Percentiles rank a stretch among this genome's conserved stretches.
Conservation (phyloP, 768 basidiomycete species). For the Leccinum imitatum region DNA sequence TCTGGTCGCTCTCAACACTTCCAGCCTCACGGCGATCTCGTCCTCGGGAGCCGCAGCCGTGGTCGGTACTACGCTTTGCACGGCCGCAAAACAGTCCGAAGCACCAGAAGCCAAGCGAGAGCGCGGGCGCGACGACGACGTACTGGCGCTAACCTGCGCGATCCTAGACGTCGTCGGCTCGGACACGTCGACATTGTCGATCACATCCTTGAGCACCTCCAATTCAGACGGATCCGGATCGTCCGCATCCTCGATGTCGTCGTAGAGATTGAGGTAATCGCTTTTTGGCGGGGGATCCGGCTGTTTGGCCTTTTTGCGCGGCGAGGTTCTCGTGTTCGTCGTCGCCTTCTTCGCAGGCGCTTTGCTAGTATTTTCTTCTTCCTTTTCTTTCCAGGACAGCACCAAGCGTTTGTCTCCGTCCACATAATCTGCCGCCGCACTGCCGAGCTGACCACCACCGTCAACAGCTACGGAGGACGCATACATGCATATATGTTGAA, state of each 20-base stretch:
- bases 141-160: conserved; percentile 7
- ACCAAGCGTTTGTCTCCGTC: conserved; percentile 17
- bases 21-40: conserved; percentile 12
- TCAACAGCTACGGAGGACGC: neutral
- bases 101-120: neutral
- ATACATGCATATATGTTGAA: neutral
- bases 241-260: conserved; percentile 31
- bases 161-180: conserved; percentile 9
- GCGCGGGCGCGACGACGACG: conserved; percentile 7
- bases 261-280: conserved; percentile 22
- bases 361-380: conserved; percentile 1
- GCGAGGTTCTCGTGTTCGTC: neutral
- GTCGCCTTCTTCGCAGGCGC: conserved; percentile 10
- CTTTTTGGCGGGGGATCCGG: neutral
- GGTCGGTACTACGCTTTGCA: neutral
- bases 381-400: conserved; percentile 30
- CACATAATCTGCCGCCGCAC: conserved; percentile 23
- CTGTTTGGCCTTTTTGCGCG: conserved; percentile 25
- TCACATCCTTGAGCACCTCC: conserved; percentile 14
- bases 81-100: neutral
- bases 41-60: conserved; percentile 6
- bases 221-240: conserved; percentile 18
- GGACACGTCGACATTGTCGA: neutral
- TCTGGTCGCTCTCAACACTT: conserved; percentile 22
- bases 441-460: conserved; percentile 14